Evolutionary conservation across 73 alveolate species (phyloP).

Genomic region (Paramecium biaurelia): DNA sequence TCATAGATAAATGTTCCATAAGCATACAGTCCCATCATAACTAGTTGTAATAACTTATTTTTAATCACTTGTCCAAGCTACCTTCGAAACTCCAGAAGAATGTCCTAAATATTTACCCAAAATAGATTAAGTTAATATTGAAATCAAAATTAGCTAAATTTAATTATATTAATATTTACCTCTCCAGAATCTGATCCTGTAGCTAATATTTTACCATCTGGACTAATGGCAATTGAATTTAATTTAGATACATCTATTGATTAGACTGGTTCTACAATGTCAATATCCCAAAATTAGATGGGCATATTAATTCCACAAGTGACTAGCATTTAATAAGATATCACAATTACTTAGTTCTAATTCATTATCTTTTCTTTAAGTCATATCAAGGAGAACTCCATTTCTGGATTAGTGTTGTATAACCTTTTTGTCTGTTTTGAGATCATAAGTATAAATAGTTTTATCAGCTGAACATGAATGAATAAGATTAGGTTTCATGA

Average conservation of each 20-base stretch:
- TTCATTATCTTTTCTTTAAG: slow-evolving; percentile 87
- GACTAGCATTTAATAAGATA: slow-evolving; percentile 17
- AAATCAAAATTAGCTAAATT: slow-evolving; percentile 37
- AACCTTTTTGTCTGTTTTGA: slow-evolving; percentile 82
- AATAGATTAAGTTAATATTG: slow-evolving; percentile 56
- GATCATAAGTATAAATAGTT: slow-evolving; percentile 82
- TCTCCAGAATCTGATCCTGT: slow-evolving; percentile 88
- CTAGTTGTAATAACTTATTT: slow-evolving; percentile 87
- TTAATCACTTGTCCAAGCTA: slow-evolving; percentile 93
- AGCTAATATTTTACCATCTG: slow-evolving; percentile 86
- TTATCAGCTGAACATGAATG: slow-evolving; percentile 92
- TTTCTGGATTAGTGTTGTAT: slow-evolving; percentile 83
- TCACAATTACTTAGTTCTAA: slow-evolving; percentile 64
- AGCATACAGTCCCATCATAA: slow-evolving; percentile 87
- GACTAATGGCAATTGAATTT: slow-evolving; percentile 79
- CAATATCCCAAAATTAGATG: slow-evolving; percentile 91
- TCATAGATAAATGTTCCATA: slow-evolving; percentile 91
- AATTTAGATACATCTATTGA: slow-evolving; percentile 77
- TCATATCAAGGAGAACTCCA: slow-evolving; percentile 84
- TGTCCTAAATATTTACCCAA: slow-evolving; percentile 91
- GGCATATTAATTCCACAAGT: slow-evolving; percentile 89
- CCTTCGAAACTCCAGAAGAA: slow-evolving; percentile 85
- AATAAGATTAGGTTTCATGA: slow-evolving; percentile 74
- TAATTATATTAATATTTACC: slow-evolving; percentile 62
- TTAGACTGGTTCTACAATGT: slow-evolving; percentile 81